phyloP scores from a whole-genome alignment of 164 flowering plant species.

The Vitis amurensis region DNA sequence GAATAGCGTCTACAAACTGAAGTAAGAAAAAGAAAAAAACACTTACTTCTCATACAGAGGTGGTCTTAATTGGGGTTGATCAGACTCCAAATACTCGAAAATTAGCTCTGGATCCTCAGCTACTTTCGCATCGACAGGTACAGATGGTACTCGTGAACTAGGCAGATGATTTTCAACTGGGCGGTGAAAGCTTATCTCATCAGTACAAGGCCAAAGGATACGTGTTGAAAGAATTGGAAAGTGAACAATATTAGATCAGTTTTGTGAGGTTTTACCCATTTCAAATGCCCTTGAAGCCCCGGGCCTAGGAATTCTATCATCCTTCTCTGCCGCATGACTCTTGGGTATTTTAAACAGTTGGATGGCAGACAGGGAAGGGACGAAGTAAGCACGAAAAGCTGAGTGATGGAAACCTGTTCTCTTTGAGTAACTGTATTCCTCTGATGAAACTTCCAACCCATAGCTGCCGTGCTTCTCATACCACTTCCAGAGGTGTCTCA shows the following conservation, averaged over 20 bases:
- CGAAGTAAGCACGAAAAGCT: constrained; percentile 62
- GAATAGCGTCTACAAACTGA: not conserved
- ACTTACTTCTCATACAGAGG: constrained; percentile 72
- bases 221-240: constrained; percentile 29
- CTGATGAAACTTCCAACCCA: constrained; percentile 63
- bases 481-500: constrained; percentile 73
- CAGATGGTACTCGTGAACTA: constrained; percentile 19
- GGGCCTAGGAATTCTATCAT: not conserved
- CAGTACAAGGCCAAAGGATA: constrained; percentile 32
- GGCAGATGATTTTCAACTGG: constrained; percentile 3
- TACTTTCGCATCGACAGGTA: constrained; percentile 10
- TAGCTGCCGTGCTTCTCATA: constrained; percentile 69
- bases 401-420: constrained; percentile 32
- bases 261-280: constrained; percentile 11
- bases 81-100: constrained; percentile 72
- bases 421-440: constrained; percentile 33
- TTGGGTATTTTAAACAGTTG: constrained; percentile 55
- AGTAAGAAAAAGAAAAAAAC: not conserved
- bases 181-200: constrained; percentile 4
- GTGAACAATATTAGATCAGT: constrained; percentile 12
- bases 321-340: constrained; percentile 10
- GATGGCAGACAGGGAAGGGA: constrained; percentile 73
- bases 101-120: constrained; percentile 49
- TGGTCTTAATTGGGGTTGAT: constrained; percentile 59
- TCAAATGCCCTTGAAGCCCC: constrained; percentile 17